Evolutionary conservation across 2,329 filamentous ascomycete genomes (phyloP).

Genomic region (Xylaria arbuscula): DNA sequence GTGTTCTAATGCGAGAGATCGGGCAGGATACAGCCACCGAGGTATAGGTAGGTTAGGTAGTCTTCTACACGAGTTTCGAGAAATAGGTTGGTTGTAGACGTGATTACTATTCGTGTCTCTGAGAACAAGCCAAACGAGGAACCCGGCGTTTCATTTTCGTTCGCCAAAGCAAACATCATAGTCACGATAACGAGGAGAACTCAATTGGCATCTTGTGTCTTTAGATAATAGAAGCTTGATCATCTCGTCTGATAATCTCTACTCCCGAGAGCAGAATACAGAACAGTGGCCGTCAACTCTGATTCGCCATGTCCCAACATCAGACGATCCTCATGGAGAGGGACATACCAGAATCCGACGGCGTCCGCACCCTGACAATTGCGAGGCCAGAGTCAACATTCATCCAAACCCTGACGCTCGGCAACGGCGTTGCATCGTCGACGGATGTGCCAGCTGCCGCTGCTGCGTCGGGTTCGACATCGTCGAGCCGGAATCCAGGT

Average conservation of each 20-base stretch:
- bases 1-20: neutral
- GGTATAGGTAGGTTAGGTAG: neutral
- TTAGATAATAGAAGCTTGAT: neutral
- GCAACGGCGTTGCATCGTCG: slow-evolving; percentile 36
- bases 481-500: slow-evolving; percentile 29
- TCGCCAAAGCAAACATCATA: neutral
- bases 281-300: neutral
- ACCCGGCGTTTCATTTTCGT: slow-evolving; percentile 11
- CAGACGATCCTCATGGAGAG: slow-evolving; percentile 8
- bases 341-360: slow-evolving; percentile 8
- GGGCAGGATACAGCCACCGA: neutral
- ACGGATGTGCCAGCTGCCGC: slow-evolving; percentile 37
- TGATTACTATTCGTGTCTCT: slow-evolving; percentile 4
- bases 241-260: neutral
- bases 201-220: neutral
- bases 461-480: slow-evolving; percentile 32
- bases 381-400: slow-evolving; percentile 40
- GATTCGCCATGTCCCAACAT: slow-evolving; percentile 4
- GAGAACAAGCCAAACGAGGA: neutral
- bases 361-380: slow-evolving; percentile 45
- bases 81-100: neutral
- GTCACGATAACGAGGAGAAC: neutral
- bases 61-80: slow-evolving; percentile 27
- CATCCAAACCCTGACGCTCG: slow-evolving; percentile 43
- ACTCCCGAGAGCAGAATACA: neutral